A percentile compares a stretch with the other conserved stretches of the same genome.
phyloP scores from a whole-genome alignment of 1,284 basidiomycete genomes.

The Apiotrichum sp. region DNA sequence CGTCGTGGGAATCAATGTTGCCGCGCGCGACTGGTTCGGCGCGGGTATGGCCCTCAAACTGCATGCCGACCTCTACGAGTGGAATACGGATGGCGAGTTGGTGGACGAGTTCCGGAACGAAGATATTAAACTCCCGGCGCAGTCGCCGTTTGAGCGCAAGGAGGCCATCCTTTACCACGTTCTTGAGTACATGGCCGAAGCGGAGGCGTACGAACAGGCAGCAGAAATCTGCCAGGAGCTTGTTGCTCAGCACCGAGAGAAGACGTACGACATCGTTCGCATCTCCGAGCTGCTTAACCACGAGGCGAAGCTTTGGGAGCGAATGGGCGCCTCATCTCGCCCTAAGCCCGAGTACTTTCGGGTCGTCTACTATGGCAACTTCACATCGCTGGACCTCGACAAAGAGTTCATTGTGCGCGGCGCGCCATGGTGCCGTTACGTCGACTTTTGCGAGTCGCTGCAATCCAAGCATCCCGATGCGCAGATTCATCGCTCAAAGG shows the following conservation, averaged over 20 bases:
- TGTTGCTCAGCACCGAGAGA: slow-evolving; percentile 70
- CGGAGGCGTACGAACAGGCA: slow-evolving; percentile 92
- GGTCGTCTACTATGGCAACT: slow-evolving; percentile 52
- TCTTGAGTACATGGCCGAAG: slow-evolving; percentile 82
- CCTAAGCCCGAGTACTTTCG: slow-evolving; percentile 89
- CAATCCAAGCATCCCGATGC: slow-evolving; percentile 86
- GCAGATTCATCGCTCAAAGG: slow-evolving; percentile 66
- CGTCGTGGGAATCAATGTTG: slow-evolving; percentile 78
- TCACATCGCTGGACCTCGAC: slow-evolving; percentile 36
- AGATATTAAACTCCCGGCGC: slow-evolving; percentile 78
- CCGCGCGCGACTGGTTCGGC: slow-evolving; percentile 82
- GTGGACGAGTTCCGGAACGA: slow-evolving; percentile 67
- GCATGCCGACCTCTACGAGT: slow-evolving; percentile 88
- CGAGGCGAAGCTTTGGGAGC: slow-evolving; percentile 73
- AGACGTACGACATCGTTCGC: slow-evolving; percentile 81
- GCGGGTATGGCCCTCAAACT: slow-evolving; percentile 86
- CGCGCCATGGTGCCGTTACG: slow-evolving; percentile 36
- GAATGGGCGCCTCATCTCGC: slow-evolving; percentile 72
- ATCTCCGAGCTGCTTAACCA: slow-evolving; percentile 78
- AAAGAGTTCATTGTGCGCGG: slow-evolving; percentile 45
- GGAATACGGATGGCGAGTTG: slow-evolving; percentile 66
- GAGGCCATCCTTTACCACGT: slow-evolving; percentile 81
- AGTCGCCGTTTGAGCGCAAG: slow-evolving; percentile 89
- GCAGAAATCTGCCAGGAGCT: slow-evolving; percentile 89
- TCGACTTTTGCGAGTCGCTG: slow-evolving; percentile 70